Conservation (phyloP, 306 rosid genomes). For the Vigna reflexopilosa region DNA sequence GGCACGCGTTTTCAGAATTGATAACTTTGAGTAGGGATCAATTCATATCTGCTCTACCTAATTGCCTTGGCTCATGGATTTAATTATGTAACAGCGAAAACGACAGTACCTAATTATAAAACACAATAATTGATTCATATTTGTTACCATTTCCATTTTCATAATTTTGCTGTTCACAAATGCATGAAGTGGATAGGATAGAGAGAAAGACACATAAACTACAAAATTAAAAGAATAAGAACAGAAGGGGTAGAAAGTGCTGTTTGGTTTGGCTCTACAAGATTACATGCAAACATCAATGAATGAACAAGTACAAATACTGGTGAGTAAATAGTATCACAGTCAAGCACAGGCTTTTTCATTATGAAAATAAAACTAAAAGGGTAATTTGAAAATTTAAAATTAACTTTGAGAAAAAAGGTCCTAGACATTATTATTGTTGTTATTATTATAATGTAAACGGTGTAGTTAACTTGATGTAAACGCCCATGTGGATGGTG, state of each 20-base stretch:
- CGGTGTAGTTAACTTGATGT: slow-evolving; percentile 52
- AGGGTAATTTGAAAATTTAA: no score
- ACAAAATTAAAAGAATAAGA: neutral
- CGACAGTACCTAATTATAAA: slow-evolving; percentile 40
- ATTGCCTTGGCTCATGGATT: slow-evolving; percentile 50
- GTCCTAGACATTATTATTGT: no score
- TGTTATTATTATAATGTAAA: slow-evolving; percentile 5
- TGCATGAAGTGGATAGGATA: neutral
- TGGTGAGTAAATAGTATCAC: neutral
- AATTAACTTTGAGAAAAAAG: no score
- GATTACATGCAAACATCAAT: slow-evolving; percentile 42
- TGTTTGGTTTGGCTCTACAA: no score
- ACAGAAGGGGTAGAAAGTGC: no score
- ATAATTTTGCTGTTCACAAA: neutral
- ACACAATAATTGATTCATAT: slow-evolving; percentile 22
- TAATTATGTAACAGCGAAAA: slow-evolving; percentile 40
- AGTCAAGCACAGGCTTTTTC: no score
- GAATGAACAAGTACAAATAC: neutral
- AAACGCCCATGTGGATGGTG: slow-evolving; percentile 87
- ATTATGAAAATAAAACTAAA: no score
- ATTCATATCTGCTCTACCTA: slow-evolving; percentile 73
- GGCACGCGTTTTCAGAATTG: slow-evolving; percentile 42
- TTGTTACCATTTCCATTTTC: slow-evolving; percentile 37
- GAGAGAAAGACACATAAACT: neutral
- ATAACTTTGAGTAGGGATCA: slow-evolving; percentile 62